A percentile compares a stretch with the other conserved stretches of the same genome.
Evolutionary conservation across 2,329 filamentous ascomycete species (phyloP).

Genomic region (Fusarium miscanthi): DNA sequence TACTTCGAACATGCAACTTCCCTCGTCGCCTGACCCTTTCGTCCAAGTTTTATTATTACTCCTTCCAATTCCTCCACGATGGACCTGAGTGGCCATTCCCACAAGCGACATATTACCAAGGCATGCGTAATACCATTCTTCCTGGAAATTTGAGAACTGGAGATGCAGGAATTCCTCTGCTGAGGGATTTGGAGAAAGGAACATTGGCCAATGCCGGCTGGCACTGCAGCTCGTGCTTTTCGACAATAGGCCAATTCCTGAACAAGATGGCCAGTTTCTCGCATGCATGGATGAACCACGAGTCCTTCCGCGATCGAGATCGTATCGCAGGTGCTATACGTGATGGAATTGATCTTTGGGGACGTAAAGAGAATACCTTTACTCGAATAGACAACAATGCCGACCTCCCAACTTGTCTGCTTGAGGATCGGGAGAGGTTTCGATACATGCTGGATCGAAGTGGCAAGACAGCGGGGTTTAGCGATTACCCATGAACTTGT

Average conservation of each 20-base stretch:
- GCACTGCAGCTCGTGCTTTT: constrained; percentile 73
- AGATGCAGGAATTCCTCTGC: constrained; percentile 54
- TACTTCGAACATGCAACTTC: constrained; percentile 63
- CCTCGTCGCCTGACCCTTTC: constrained; percentile 64
- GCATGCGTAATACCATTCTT: constrained; percentile 57
- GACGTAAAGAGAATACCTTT: constrained; percentile 60
- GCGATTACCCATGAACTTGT: constrained; percentile 54
- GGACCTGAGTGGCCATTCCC: constrained; percentile 64
- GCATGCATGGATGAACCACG: constrained; percentile 63
- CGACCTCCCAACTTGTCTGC: constrained; percentile 64
- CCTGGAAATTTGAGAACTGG: constrained; percentile 65
- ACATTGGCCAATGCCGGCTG: constrained; percentile 64
- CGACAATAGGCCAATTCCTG: constrained; percentile 64
- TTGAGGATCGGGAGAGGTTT: constrained; percentile 54
- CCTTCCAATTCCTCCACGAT: constrained; percentile 62
- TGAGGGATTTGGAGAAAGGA: constrained; percentile 56
- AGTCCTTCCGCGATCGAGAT: constrained; percentile 58
- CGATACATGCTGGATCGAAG: constrained; percentile 59
- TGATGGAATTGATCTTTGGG: constrained; percentile 66
- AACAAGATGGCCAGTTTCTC: constrained; percentile 68
- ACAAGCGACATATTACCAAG: constrained; percentile 66
- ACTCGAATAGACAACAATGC: constrained; percentile 60
- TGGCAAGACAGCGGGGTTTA: constrained; percentile 60
- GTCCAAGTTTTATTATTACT: constrained; percentile 67
- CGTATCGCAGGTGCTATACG: constrained; percentile 64